Evolutionary conservation across 2,329 filamentous ascomycete species (phyloP).

Genomic region (Macroventuria anomochaeta): DNA sequence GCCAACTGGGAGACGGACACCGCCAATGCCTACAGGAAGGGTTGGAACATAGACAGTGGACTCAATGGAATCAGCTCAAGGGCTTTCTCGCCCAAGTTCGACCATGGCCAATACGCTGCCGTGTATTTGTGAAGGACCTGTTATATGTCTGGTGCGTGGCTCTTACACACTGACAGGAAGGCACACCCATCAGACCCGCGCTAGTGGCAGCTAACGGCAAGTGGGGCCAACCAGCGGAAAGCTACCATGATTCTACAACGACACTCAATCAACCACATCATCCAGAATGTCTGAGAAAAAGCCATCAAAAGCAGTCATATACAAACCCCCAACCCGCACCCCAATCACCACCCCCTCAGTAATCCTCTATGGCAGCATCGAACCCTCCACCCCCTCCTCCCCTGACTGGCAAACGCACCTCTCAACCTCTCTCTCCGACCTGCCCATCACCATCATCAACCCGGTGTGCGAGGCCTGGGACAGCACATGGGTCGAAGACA

Average conservation of each 20-base stretch:
- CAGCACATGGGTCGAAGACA: constrained; percentile 62
- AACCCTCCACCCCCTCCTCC: constrained; percentile 27
- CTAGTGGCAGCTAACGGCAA: constrained; percentile 6
- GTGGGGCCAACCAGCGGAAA: constrained; percentile 1
- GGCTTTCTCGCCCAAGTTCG: too few species aligned
- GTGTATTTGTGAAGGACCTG: too few species aligned
- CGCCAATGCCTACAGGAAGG: constrained; percentile 10
- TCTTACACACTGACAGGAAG: too few species aligned
- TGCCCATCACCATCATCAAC: constrained; percentile 63
- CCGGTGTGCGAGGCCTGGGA: constrained; percentile 66
- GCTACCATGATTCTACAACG: neutral
- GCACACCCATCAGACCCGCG: too few species aligned
- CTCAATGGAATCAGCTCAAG: too few species aligned
- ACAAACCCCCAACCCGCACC: constrained; percentile 31
- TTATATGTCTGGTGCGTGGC: too few species aligned
- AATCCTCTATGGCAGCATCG: constrained; percentile 66
- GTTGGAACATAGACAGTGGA: constrained; percentile 21
- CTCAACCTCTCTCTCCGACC: constrained; percentile 43
- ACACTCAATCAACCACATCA: neutral
- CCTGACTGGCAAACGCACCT: constrained; percentile 61
- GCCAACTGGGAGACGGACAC: constrained; percentile 26
- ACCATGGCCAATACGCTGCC: too few species aligned
- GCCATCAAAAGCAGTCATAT: constrained; percentile 23
- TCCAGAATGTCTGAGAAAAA: constrained; percentile 21
- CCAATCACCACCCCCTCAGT: constrained; percentile 47